Conservation (phyloP, 352 stramenopile genomes). For the Phytophthora kernoviae region DNA sequence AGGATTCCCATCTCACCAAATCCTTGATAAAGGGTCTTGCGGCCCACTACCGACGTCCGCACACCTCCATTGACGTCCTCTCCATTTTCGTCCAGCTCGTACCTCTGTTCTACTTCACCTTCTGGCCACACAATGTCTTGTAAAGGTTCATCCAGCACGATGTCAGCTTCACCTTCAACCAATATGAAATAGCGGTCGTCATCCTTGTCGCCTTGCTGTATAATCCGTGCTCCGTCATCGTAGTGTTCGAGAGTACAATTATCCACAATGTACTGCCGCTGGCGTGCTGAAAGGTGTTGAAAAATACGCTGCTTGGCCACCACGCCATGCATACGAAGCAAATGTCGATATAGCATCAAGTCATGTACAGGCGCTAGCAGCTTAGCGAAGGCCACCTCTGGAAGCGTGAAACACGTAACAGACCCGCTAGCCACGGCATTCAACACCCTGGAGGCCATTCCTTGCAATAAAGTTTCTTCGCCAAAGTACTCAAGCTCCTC, state of each 20-base stretch:
- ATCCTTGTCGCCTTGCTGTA: conserved; percentile 57
- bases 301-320: conserved; percentile 73
- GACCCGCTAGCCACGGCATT: conserved; percentile 62
- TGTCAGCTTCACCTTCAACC: conserved; percentile 57
- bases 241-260: conserved; percentile 54
- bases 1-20: conserved; percentile 86
- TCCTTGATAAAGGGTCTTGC: conserved; percentile 67
- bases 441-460: conserved; percentile 26
- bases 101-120: neutral
- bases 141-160: conserved; percentile 50
- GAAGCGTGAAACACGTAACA: conserved; percentile 58
- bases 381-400: conserved; percentile 37
- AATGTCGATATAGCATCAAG: conserved; percentile 62
- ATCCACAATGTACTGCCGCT: conserved; percentile 48
- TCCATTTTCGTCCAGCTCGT: conserved; percentile 4
- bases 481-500: conserved; percentile 74
- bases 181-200: conserved; percentile 77
- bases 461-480: conserved; percentile 54
- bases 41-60: conserved; percentile 42
- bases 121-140: conserved; percentile 3
- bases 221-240: conserved; percentile 48
- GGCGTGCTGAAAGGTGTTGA: conserved; percentile 42
- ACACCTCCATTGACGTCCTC: conserved; percentile 11
- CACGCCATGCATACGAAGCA: conserved; percentile 56
- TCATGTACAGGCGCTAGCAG: conserved; percentile 58